These are phyloP conservation scores for Apiotrichum veenhuisii DNA, from an alignment of 1,284 basidiomycete genomes.

Conservation along the genomic window DNA sequence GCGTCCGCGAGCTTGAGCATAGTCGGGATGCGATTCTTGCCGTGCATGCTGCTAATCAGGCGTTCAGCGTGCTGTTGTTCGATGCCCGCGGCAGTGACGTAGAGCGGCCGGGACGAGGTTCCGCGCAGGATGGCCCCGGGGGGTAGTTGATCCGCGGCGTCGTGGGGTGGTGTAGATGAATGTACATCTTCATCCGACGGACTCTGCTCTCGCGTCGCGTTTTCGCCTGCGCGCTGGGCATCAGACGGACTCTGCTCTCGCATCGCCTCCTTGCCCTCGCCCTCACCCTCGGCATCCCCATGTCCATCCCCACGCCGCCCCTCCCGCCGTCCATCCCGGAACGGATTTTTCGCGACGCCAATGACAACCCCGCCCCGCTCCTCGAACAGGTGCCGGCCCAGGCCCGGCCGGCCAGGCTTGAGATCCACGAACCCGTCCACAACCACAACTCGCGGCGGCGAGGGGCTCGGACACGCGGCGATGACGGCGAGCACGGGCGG, in stretches of 20 bases:
- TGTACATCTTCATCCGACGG: not conserved
- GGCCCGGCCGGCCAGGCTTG: not conserved
- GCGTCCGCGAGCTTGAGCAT: constrained; percentile 7
- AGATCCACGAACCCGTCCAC: constrained; percentile 9
- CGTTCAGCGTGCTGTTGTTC: not conserved
- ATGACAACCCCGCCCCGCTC: not conserved
- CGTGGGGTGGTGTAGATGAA: too few relatives aligned
- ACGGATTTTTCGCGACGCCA: constrained; percentile 9
- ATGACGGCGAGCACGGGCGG: not conserved
- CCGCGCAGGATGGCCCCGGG: constrained; percentile 1
- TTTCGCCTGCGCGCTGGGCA: too few relatives aligned
- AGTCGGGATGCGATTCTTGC: constrained; percentile 1
- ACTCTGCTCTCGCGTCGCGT: too few relatives aligned
- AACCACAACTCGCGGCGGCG: not conserved
- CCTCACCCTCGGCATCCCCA: not conserved
- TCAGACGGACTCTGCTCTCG: too few relatives aligned
- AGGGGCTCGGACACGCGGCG: not conserved
- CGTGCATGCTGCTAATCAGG: not conserved
- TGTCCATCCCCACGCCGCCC: too few relatives aligned
- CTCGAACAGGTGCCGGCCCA: constrained; percentile 2
- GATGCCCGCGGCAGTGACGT: constrained; percentile 2
- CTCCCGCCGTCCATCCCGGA: not conserved
- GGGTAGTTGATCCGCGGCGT: not conserved
- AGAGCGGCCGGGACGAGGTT: not conserved
- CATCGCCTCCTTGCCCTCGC: too few relatives aligned